Conservation (phyloP, 495 filamentous ascomycete species). For the Tuber microsphaerosporum region DNA sequence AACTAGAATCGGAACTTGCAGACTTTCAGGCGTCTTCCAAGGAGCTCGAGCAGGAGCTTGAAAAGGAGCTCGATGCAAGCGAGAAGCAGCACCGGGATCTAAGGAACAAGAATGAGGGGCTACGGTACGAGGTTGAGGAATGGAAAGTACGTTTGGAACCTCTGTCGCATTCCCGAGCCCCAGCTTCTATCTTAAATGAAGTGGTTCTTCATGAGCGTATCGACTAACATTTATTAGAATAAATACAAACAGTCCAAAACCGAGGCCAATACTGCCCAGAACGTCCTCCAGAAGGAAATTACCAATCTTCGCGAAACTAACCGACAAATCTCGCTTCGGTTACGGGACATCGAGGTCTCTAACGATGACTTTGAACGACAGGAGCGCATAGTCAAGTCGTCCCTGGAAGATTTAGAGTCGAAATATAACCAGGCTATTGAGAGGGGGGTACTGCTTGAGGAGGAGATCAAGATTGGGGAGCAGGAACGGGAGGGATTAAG, state of each 20-base stretch:
- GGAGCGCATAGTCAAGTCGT: slow-evolving; percentile 85
- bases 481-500: slow-evolving; percentile 79
- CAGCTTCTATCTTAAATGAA: neutral
- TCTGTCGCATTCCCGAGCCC: neutral
- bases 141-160: slow-evolving; percentile 70
- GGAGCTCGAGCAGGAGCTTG: slow-evolving; percentile 88
- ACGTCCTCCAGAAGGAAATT: slow-evolving; percentile 87
- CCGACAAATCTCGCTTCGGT: slow-evolving; percentile 67
- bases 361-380: slow-evolving; percentile 98
- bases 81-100: slow-evolving; percentile 84
- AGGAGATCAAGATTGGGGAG: slow-evolving; percentile 83
- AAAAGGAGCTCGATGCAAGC: slow-evolving; percentile 91
- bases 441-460: slow-evolving; percentile 82
- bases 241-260: slow-evolving; percentile 94
- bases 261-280: slow-evolving; percentile 76
- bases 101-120: slow-evolving; percentile 73
- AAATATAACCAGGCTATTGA: slow-evolving; percentile 95
- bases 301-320: slow-evolving; percentile 79
- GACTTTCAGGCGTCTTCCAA: slow-evolving; percentile 92
- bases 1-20: slow-evolving; percentile 79
- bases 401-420: slow-evolving; percentile 90
- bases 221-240: slow-evolving; percentile 50
- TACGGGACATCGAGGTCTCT: slow-evolving; percentile 92
- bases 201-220: neutral
- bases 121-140: slow-evolving; percentile 87